Evolutionary conservation across 441 rosid species (phyloP), one percentile per base, ranked within the genome.

Genomic region (Breynia disticha): DNA sequence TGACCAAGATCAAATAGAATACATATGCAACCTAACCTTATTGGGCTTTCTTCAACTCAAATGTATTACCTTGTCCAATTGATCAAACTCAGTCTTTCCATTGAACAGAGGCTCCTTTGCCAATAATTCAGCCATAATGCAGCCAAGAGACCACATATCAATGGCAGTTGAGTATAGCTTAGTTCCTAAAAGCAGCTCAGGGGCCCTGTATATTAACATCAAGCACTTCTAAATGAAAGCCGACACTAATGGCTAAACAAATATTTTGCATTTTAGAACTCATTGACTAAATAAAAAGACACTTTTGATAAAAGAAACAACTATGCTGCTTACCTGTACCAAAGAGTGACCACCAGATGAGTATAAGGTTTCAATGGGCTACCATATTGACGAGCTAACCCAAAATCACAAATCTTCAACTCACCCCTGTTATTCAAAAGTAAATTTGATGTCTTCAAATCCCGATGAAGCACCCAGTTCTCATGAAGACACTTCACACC

Each of bases 131-230:
- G 97, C 97, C 99, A 93, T 93, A 35, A 93, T 93, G 72, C 99
- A 93, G 46, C 99, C 99, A 54, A 93, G 69, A 20, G 99, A 93
- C 99, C 99, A 93, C 97, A 93, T 93, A 78, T 93, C 99, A 74
- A 93, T 84, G 46, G 99, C 90, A 19, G 97, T 93, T 56, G 99
- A 93, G 79, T 93, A 93, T 59, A 81, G 95, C 71, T 79, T 86
- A 37, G 81, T 78, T 71, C 99, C 99, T 73, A 93, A 69, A 43
- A 93, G 93, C 67, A 93, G 96, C 68, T 93, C 99, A 60, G 99
- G 99, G 46, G 99, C 99, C 82, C 99, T 93, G 81, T 55, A 67
- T 49, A 57, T 62, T 24, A 17, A 18, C 55, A 39, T 42, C 42
- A 55, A 53, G 46, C 32, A 32, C 39, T 66, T 41, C 45, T 11